These are phyloP conservation scores for Ceratorhiza oryzae-sativae DNA, from an alignment of 1,284 basidiomycete species.

Conservation along the genomic window DNA sequence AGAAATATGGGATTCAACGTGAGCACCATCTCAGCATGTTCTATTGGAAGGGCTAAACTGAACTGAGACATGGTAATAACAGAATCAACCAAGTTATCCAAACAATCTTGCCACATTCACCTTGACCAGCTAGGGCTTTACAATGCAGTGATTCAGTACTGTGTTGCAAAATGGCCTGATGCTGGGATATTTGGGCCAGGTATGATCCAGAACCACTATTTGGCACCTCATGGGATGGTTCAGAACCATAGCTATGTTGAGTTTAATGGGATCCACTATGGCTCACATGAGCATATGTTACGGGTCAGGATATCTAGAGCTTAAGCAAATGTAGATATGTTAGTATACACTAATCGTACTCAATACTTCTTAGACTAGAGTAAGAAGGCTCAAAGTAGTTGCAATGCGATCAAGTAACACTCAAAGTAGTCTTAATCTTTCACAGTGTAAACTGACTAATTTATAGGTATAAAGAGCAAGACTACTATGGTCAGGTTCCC, in stretches of 20 bases:
- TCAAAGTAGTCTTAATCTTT: too few relatives aligned
- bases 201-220: neutral
- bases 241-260: slow-evolving; percentile 27
- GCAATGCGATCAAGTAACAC: too few relatives aligned
- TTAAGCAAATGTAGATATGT: too few relatives aligned
- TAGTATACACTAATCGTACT: too few relatives aligned
- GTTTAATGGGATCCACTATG: slow-evolving; percentile 5
- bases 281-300: too few relatives aligned
- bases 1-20: neutral
- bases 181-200: slow-evolving; percentile 30
- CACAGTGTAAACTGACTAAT: too few relatives aligned
- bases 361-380: too few relatives aligned
- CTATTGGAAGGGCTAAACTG: neutral
- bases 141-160: neutral
- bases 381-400: too few relatives aligned
- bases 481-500: too few relatives aligned
- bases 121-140: slow-evolving; percentile 6
- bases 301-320: too few relatives aligned
- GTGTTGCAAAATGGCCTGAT: slow-evolving; percentile 8
- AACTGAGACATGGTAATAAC: neutral
- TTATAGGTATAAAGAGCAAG: too few relatives aligned
- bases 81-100: neutral
- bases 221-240: slow-evolving; percentile 3
- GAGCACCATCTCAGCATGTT: too few relatives aligned
- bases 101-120: neutral